Base-by-base conservation (phyloP, 129 eudicot species). In the Oenanthe sinensis region DNA sequence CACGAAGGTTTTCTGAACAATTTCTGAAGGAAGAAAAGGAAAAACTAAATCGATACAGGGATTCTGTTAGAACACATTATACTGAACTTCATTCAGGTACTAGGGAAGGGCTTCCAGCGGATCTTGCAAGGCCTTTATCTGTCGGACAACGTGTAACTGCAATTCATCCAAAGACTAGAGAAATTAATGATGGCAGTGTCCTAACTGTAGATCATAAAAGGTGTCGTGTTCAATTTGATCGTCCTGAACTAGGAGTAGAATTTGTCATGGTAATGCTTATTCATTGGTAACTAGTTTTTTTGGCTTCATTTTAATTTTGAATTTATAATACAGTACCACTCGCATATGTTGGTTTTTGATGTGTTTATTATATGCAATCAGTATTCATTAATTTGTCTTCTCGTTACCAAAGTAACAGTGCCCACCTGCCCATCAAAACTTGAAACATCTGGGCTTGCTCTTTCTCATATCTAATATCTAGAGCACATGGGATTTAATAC, bases 81-180 rank as follows among this genome's bases (percentile, higher is more conserved):
- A 72, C 83, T 8, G 89, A 87, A 79, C 88, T 87, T 77, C 86
- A 88, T 63, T 80, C 87, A 49, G 91, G 95, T 47, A 46, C 73
- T 0, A 82, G 88, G 77, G 95, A 90, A 79, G 91, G 94, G 77
- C 84, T 90, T 33, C 95, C 90, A 28, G 87, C 87, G 39, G 91
- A 90, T 78, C 76, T 90, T 74, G 91, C 91, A 14, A 79, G 91
- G 0, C 95, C 91, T 4, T 82, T 90, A 79, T 80, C 81, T 15
- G 91, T 87, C 24, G 95, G 91, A 63, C 95, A 90, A 78, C 88
- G 88, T 48, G 95, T 90, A 60, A 74, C 86, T 90, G 91, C 95
- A 76, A 78, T 90, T 76, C 95, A 90, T 87, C 95, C 95, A 68
- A 87, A 86, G 77, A 71, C 90, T 80, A 87, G 95, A 84, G 90